A percentile compares a stretch with the other conserved stretches of the same genome.
Evolutionary conservation across 177 flowering plant species (phyloP).

Genomic region (Vitis hybrid): DNA sequence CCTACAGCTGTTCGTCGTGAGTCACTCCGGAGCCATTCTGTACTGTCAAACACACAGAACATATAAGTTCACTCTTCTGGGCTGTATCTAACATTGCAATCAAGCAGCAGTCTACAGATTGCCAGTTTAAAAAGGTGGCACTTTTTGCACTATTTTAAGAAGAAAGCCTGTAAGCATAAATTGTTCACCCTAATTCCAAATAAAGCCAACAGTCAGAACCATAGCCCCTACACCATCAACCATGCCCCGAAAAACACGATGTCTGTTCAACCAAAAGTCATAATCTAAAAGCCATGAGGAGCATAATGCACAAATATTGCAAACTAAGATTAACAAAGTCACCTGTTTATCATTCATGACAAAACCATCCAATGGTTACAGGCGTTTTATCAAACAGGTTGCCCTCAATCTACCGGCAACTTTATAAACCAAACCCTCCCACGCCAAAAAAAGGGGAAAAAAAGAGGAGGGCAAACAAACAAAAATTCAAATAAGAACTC

Average conservation of each 20-base stretch:
- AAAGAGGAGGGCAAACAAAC: neutral
- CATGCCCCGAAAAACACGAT: too few species aligned
- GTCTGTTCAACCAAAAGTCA: too few species aligned
- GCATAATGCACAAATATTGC: too few species aligned
- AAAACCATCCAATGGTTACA: neutral
- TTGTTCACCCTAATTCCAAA: too few species aligned
- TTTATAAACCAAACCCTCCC: neutral
- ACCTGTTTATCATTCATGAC: too few species aligned
- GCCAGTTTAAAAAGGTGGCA: neutral
- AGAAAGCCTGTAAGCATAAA: neutral
- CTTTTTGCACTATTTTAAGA: neutral
- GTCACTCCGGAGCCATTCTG: constrained; percentile 87
- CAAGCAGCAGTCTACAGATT: neutral
- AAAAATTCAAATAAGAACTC: neutral
- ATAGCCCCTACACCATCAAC: too few species aligned
- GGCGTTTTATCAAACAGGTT: constrained; percentile 1
- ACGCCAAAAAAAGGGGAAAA: neutral
- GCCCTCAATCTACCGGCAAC: neutral
- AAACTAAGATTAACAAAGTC: too few species aligned
- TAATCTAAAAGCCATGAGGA: too few species aligned
- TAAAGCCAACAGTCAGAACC: too few species aligned
- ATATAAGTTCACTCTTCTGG: neutral
- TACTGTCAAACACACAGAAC: constrained; percentile 37
- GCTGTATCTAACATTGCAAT: neutral
- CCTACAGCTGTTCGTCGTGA: constrained; percentile 88